phyloP scores from a whole-genome alignment of 352 stramenopile species.

The Phytophthora ramorum region DNA sequence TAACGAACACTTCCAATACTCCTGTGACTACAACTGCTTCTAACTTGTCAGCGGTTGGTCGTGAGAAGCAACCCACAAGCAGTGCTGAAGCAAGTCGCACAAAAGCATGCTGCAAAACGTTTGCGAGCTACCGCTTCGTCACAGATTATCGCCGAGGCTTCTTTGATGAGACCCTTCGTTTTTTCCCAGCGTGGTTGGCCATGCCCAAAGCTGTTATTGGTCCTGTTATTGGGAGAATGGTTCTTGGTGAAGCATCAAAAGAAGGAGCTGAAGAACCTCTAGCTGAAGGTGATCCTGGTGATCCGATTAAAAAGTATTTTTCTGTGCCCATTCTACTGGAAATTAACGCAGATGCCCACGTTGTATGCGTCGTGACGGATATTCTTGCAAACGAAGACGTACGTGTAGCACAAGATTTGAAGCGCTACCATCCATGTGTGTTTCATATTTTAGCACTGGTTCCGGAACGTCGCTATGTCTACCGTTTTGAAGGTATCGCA shows the following conservation, averaged over 20 bases:
- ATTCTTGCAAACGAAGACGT: slow-evolving; percentile 63
- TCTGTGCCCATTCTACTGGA: slow-evolving; percentile 71
- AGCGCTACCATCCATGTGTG: slow-evolving; percentile 42
- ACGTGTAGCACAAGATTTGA: slow-evolving; percentile 43
- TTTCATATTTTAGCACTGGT: slow-evolving; percentile 56
- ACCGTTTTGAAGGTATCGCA: slow-evolving; percentile 75
- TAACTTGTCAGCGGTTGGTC: neutral
- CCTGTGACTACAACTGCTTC: neutral
- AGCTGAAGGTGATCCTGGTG: slow-evolving; percentile 13
- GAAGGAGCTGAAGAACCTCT: slow-evolving; percentile 1
- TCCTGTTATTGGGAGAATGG: slow-evolving; percentile 64
- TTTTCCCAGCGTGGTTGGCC: slow-evolving; percentile 50
- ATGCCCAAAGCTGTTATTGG: slow-evolving; percentile 55
- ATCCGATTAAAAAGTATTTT: slow-evolving; percentile 22
- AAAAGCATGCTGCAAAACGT: slow-evolving; percentile 35
- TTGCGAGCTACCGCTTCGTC: slow-evolving; percentile 63
- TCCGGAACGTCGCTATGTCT: slow-evolving; percentile 70
- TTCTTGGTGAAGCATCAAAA: slow-evolving; percentile 15
- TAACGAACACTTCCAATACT: slow-evolving; percentile 17
- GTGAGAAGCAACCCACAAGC: neutral
- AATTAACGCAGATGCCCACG: slow-evolving; percentile 52
- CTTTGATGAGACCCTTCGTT: slow-evolving; percentile 58
- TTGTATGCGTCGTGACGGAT: slow-evolving; percentile 72
- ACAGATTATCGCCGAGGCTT: slow-evolving; percentile 62
- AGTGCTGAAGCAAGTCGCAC: neutral